These are phyloP conservation scores for Fusarium poae DNA, from an alignment of 2,329 filamentous ascomycete species.

Conservation along the genomic window DNA sequence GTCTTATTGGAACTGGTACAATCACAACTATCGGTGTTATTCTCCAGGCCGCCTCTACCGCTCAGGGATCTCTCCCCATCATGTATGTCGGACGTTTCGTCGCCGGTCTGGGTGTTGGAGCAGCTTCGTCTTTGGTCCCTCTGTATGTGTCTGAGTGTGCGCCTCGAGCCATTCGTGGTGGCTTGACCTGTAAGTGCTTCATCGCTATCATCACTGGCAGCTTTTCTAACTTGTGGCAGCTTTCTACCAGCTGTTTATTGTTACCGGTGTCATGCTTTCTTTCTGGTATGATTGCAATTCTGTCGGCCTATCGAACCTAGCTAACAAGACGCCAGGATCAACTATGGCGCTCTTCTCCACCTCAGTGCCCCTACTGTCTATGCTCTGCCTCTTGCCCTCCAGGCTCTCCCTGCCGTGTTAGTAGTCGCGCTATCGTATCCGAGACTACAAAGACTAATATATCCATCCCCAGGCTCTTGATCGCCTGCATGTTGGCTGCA, in stretches of 20 bases:
- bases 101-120: constrained; percentile 64
- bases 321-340: constrained; percentile 63
- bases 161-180: constrained; percentile 64
- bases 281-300: constrained; percentile 54
- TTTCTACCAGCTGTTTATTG: constrained; percentile 65
- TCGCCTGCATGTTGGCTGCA: constrained; percentile 72
- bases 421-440: background rate
- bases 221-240: constrained; percentile 44
- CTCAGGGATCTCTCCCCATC: constrained; percentile 65
- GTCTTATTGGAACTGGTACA: constrained; percentile 68
- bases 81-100: constrained; percentile 76
- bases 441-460: background rate
- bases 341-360: constrained; percentile 65
- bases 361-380: constrained; percentile 64
- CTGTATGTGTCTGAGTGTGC: constrained; percentile 64
- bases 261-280: constrained; percentile 59
- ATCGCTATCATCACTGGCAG: background rate
- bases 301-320: background rate
- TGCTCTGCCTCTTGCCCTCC: constrained; percentile 73
- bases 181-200: constrained; percentile 57
- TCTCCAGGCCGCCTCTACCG: constrained; percentile 71
- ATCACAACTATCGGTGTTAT: constrained; percentile 72
- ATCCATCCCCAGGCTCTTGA: constrained; percentile 57
- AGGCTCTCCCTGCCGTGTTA: constrained; percentile 71
- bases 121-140: constrained; percentile 61